Evolutionary conservation across 371 early-diverging fungal genomes (phyloP), one percentile per base, ranked within the genome.

Genomic region (Mucor circinelloides): DNA sequence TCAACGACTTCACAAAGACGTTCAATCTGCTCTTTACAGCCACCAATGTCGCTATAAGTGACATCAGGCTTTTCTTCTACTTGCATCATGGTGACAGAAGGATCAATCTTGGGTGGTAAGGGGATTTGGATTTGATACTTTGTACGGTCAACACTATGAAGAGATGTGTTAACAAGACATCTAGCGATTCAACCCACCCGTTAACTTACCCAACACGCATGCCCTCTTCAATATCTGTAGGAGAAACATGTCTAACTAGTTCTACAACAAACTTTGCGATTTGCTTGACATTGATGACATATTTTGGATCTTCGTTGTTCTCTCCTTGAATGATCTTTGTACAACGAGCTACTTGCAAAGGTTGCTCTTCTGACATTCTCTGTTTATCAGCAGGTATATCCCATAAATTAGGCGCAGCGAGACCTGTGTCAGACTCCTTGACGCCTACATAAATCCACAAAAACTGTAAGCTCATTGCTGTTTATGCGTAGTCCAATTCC

Each of bases 261-360:
- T 95, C 97, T 19, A 99, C 99, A 10, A 99, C 99, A 86, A 98
- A 99, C 81, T 99, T 99, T 55, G 99, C 99, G 76, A 99, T 98
- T 83, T 99, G 97, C 85, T 97, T 97, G 60, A 99, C 95, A 77
- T 95, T 97, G 75, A 99, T 99, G 67, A 99, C 91, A 81, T 99
- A 99, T 87, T 98, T 98, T 44, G 93, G 90, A 67, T 88, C 89
- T 58, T 92, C 92, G 57, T 87, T 85, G 55, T 87, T 88, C 56
- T 85, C 77, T 27, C 91, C 90, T 72, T 90, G 88, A 72, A 98
- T 97, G 69, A 98, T 97, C 80, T 99, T 99, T 73, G 97, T 98
- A 86, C 98, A 98, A 44, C 97, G 90, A 6, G 99, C 99, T 15
- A 98, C 97, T 85, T 99, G 99, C 59, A 99, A 85, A 60, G 99